Evolutionary conservation across 345 rosid genomes (phyloP), one percentile per base, ranked within the genome.

Genomic region (Toxicodendron radicans): DNA sequence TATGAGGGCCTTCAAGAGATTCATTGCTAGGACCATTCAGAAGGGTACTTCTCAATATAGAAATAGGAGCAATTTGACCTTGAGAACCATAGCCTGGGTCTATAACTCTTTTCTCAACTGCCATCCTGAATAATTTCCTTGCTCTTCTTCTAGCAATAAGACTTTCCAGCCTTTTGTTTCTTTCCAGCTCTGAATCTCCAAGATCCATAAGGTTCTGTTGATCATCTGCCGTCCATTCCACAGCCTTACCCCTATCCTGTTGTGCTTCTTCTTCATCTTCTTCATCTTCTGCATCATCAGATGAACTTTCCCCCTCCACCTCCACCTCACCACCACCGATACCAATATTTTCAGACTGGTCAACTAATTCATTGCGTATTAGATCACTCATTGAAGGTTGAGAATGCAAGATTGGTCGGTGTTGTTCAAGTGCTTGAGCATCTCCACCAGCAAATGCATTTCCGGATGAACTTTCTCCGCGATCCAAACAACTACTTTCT

Each of bases 161-260:
- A 81, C 82, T 89, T 84, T 93, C 95, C 46, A 95, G 74, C 78
- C 96, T 89, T 77, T 78, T 88, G 81, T 91, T 91, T 59, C 97
- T 78, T 82, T 95, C 99, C 7, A 90, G 66, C 87, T 93, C 96
- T 0, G 99, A 88, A 57, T 87, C 61, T 32, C 99, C 98, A 7
- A 93, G 92, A 75, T 95, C 97, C 92, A 88, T 89, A 7, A 89
- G 80, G 78, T 93, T 93, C 86, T 91, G 87, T 75, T 90, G 93
- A 78, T 93, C 97, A 79, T 89, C 88, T 66, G 85, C 93, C 2
- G 86, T 93, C 98, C 97, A 92, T 77, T 84, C 89, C 23, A 88
- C 85, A 0, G 86, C 94, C 69, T 81, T 76, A 32, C 76, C 81
- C 58, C 78, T 46, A 20, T 75, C 78, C 56, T 69, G 80, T 35